Conservation (phyloP, 805 yeast species). For the Wickerhamiella musiphila region DNA sequence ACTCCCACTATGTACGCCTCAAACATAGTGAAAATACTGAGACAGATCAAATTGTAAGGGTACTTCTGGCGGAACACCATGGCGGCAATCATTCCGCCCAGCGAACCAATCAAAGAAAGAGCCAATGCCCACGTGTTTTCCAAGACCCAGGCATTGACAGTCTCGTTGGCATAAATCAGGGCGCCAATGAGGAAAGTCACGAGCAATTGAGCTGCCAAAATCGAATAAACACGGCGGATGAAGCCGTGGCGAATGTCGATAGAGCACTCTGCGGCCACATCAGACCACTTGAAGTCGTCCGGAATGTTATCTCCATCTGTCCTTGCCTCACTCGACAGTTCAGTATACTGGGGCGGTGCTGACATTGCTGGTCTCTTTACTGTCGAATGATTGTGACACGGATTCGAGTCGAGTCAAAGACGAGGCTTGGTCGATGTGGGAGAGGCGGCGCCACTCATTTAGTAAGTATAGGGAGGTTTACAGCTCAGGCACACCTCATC, state of each 20-base stretch:
- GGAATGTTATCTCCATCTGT: constrained; percentile 17
- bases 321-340: constrained; percentile 2
- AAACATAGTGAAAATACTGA: constrained; percentile 51
- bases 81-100: constrained; percentile 51
- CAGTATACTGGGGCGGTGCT: constrained; percentile 1
- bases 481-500: no score
- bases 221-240: constrained; percentile 60
- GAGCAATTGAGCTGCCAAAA: constrained; percentile 46
- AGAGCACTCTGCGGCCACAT: constrained; percentile 62
- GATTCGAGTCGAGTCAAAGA: no score
- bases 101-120: constrained; percentile 38
- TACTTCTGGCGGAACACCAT: constrained; percentile 45
- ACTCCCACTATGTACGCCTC: constrained; percentile 63
- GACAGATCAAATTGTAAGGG: constrained; percentile 44
- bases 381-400: no score
- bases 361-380: no score
- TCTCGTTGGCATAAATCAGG: constrained; percentile 28
- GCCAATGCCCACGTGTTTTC: constrained; percentile 41
- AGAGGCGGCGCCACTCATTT: no score
- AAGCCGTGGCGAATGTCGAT: constrained; percentile 59
- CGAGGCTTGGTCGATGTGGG: no score
- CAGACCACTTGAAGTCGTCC: constrained; percentile 68
- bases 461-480: no score
- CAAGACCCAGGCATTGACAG: constrained; percentile 37
- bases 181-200: constrained; percentile 43